Percentiles rank a stretch among this genome's conserved stretches.
Evolutionary conservation across 169 alveolate genomes (phyloP).

Genomic region (Plasmodium coatneyi): DNA sequence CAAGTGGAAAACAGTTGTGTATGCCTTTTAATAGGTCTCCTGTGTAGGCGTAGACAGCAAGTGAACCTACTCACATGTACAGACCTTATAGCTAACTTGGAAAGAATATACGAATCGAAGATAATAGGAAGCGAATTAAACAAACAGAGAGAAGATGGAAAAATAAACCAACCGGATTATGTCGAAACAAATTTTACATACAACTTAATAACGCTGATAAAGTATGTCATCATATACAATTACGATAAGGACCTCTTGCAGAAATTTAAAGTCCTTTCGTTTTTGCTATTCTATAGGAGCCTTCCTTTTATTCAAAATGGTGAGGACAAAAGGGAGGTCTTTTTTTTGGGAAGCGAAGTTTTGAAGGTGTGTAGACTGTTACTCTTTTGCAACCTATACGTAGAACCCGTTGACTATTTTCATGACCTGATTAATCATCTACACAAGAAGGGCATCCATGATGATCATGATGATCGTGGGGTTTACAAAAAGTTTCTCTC

Average conservation of each 20-base stretch:
- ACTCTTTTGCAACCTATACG: slow-evolving; percentile 41
- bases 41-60: slow-evolving; percentile 1
- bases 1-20: slow-evolving; percentile 74
- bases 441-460: neutral
- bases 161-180: neutral
- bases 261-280: slow-evolving; percentile 38
- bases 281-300: slow-evolving; percentile 33
- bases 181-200: slow-evolving; percentile 31
- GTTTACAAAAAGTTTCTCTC: slow-evolving; percentile 34
- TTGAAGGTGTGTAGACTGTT: slow-evolving; percentile 28
- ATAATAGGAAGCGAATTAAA: slow-evolving; percentile 37
- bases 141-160: slow-evolving; percentile 13
- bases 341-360: slow-evolving; percentile 17
- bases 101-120: slow-evolving; percentile 45
- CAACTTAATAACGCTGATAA: slow-evolving; percentile 49
- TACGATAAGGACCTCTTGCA: slow-evolving; percentile 38
- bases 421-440: slow-evolving; percentile 43
- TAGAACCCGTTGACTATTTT: slow-evolving; percentile 71
- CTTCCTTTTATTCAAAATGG: slow-evolving; percentile 35
- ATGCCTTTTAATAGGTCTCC: slow-evolving; percentile 64
- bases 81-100: slow-evolving; percentile 9
- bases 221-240: slow-evolving; percentile 39
- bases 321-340: neutral
- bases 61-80: slow-evolving; percentile 27
- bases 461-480: neutral